phyloP scores from a whole-genome alignment of 768 basidiomycete species.

The Mycena rebaudengoi region DNA sequence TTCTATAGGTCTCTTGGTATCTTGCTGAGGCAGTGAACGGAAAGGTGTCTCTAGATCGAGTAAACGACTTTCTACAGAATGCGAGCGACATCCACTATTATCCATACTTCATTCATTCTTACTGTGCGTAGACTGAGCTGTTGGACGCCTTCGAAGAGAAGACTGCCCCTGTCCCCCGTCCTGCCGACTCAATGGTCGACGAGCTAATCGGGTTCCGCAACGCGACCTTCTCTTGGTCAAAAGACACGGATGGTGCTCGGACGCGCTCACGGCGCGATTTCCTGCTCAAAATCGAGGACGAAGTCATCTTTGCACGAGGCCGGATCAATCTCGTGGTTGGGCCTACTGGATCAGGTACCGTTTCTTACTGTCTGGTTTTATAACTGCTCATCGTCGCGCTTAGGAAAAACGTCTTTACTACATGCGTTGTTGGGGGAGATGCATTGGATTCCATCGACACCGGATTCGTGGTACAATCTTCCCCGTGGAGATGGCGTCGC shows the following conservation, averaged over 20 bases:
- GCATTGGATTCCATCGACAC: constrained; percentile 67
- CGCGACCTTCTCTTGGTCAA: constrained; percentile 64
- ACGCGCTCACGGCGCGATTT: constrained; percentile 57
- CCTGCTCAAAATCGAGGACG: constrained; percentile 55
- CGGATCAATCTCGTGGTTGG: constrained; percentile 68
- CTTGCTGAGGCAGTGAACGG: constrained; percentile 38
- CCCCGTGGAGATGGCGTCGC: too few species aligned
- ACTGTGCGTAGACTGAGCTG: constrained; percentile 56
- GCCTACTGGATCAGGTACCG: constrained; percentile 52
- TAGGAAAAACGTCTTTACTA: constrained; percentile 69
- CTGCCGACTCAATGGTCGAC: neutral
- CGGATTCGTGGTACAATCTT: too few species aligned
- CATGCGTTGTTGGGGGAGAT: constrained; percentile 74
- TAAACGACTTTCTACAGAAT: constrained; percentile 48
- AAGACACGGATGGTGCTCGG: constrained; percentile 27
- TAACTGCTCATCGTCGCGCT: too few species aligned
- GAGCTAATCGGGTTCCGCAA: constrained; percentile 59
- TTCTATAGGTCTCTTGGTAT: neutral
- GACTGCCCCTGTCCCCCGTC: constrained; percentile 9
- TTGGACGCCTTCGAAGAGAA: constrained; percentile 50
- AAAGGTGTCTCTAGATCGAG: constrained; percentile 71
- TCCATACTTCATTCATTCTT: too few species aligned
- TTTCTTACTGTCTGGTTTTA: constrained; percentile 35
- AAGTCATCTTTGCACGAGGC: constrained; percentile 65
- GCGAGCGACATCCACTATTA: too few species aligned